Conservation (phyloP, 2,329 filamentous ascomycete species). For the Ophiostoma sp. region DNA sequence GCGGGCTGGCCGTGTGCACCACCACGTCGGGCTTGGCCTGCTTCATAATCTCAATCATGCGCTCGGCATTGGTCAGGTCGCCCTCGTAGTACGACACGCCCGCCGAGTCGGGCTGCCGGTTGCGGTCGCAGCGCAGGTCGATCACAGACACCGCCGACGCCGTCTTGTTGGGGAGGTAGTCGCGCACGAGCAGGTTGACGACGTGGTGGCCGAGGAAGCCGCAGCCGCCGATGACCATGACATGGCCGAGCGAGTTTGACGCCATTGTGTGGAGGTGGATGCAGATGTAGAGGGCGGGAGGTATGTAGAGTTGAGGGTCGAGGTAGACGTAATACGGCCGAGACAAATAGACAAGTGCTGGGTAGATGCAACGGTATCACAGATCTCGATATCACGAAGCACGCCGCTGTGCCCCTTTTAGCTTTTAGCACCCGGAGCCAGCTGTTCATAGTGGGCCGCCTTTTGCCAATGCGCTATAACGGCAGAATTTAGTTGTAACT, state of each 20-base stretch:
- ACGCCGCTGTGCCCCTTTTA: conserved; percentile 3
- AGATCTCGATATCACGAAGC: background rate
- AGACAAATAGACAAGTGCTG: background rate
- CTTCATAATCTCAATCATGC: conserved; percentile 58
- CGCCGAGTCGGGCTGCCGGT: conserved; percentile 54
- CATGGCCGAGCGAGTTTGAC: conserved; percentile 54
- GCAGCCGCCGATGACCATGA: conserved; percentile 76
- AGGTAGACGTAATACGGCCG: background rate
- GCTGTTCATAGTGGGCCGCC: background rate
- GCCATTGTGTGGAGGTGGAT: conserved; percentile 27
- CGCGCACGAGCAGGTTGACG: conserved; percentile 64
- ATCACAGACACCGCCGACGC: conserved; percentile 59
- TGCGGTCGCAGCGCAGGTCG: conserved; percentile 65
- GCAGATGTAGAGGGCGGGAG: background rate
- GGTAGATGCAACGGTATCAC: background rate
- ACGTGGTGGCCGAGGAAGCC: conserved; percentile 82
- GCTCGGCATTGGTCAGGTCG: conserved; percentile 65
- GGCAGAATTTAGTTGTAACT: conserved; percentile 9
- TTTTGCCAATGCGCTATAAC: conserved; percentile 13
- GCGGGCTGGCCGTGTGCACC: conserved; percentile 81
- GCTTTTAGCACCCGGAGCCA: background rate
- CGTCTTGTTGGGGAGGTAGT: conserved; percentile 40
- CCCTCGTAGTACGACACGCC: conserved; percentile 65
- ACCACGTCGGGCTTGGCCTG: conserved; percentile 72
- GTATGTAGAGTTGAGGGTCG: background rate